Percentiles rank a stretch among this genome's conserved stretches.
Conservation (phyloP, 1,284 basidiomycete species). For the Phellopilus nigrolimitatus region DNA sequence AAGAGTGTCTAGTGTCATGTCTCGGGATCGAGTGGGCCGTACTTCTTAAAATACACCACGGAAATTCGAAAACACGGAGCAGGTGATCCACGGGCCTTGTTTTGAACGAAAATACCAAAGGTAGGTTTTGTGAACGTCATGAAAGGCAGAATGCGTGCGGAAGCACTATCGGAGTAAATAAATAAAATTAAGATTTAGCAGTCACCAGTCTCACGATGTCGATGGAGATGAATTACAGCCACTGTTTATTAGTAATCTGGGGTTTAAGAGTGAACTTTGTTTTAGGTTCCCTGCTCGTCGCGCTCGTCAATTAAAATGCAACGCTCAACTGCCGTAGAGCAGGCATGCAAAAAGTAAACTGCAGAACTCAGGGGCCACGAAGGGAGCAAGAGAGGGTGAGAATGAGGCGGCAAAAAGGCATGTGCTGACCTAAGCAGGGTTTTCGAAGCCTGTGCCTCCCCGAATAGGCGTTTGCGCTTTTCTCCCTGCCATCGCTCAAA, state of each 20-base stretch:
- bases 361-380: background rate
- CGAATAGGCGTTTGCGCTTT: too few species aligned
- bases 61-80: too few species aligned
- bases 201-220: conserved; percentile 10
- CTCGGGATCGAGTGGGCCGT: too few species aligned
- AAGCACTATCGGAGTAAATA: conserved; percentile 15
- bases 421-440: too few species aligned
- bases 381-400: background rate
- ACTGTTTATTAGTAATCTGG: conserved; percentile 11
- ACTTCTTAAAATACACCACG: too few species aligned
- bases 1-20: too few species aligned
- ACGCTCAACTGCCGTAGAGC: too few species aligned
- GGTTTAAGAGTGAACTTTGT: conserved; percentile 4
- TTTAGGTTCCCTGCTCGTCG: conserved; percentile 6
- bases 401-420: background rate
- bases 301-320: background rate
- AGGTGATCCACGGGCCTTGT: too few species aligned
- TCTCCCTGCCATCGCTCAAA: too few species aligned
- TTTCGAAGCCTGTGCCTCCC: too few species aligned
- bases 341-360: background rate
- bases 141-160: conserved; percentile 2
- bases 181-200: conserved; percentile 11
- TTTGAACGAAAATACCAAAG: background rate
- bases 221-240: conserved; percentile 14
- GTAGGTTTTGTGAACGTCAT: background rate